These are phyloP conservation scores for Crithidia bombi DNA, from an alignment of 208 protist genomes.

Conservation along the genomic window DNA sequence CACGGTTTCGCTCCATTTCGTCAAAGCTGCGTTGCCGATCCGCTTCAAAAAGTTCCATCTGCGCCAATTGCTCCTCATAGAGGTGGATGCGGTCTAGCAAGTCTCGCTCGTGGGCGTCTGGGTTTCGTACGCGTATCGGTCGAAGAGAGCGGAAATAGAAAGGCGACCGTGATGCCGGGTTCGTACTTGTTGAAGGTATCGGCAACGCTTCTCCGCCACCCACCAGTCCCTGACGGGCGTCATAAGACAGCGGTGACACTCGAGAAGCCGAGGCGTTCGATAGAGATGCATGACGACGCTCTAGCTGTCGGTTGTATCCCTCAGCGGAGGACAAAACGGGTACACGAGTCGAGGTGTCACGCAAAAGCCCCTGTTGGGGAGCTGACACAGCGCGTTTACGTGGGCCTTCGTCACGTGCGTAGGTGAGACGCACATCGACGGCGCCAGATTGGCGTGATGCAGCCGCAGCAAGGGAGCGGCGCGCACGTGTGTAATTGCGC, in stretches of 20 bases:
- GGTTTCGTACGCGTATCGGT: constrained; percentile 62
- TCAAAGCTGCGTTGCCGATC: constrained; percentile 72
- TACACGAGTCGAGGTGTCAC: neutral
- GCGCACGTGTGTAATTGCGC: constrained; percentile 27
- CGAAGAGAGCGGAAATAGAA: constrained; percentile 49
- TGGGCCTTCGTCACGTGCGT: neutral
- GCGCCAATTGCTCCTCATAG: constrained; percentile 52
- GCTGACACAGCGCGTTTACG: constrained; percentile 10
- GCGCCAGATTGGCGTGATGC: constrained; percentile 9
- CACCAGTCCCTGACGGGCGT: constrained; percentile 10
- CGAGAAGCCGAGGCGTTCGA: neutral
- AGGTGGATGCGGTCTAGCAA: constrained; percentile 62
- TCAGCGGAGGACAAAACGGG: neutral
- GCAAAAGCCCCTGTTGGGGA: constrained; percentile 1
- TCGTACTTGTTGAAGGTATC: neutral
- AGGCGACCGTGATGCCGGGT: constrained; percentile 11
- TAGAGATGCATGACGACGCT: constrained; percentile 6
- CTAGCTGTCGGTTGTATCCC: neutral
- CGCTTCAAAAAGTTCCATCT: constrained; percentile 62
- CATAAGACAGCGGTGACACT: constrained; percentile 26
- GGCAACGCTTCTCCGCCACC: neutral
- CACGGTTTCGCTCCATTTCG: constrained; percentile 76
- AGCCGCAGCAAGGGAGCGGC: constrained; percentile 10
- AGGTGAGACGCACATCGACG: constrained; percentile 2
- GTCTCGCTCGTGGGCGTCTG: constrained; percentile 63